A percentile compares a stretch with the other conserved stretches of the same genome.
These are phyloP conservation scores for Alloteropsis semialata DNA, from an alignment of 176 grass and related monocot genomes.

Conservation along the genomic window DNA sequence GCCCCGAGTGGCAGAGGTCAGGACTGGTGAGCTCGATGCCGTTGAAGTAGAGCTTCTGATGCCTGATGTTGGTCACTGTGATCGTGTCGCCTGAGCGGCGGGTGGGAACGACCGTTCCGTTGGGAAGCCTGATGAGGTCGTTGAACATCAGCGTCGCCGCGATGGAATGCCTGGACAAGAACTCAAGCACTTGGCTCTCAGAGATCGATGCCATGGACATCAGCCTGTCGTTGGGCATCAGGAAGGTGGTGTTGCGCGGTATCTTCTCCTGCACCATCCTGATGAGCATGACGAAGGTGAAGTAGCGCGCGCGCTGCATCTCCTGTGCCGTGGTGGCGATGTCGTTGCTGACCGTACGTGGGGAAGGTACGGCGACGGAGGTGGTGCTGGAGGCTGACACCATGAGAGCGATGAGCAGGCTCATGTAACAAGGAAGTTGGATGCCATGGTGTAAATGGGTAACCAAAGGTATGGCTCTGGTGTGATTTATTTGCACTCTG, in stretches of 20 bases:
- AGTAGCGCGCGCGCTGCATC: constrained; percentile 55
- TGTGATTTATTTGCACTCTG: background rate
- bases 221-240: constrained; percentile 51
- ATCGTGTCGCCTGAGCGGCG: constrained; percentile 38
- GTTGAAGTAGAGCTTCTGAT: constrained; percentile 54
- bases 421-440: background rate
- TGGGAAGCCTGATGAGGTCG: constrained; percentile 51
- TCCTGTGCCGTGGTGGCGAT: constrained; percentile 30
- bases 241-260: constrained; percentile 52
- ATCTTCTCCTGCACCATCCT: constrained; percentile 61
- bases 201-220: constrained; percentile 39
- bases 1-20: constrained; percentile 33
- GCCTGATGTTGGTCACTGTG: constrained; percentile 29
- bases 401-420: background rate
- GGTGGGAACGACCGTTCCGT: constrained; percentile 46
- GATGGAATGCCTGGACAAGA: constrained; percentile 52
- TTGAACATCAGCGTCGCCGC: constrained; percentile 26
- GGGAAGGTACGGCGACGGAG: background rate
- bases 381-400: background rate
- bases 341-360: background rate
- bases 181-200: constrained; percentile 42
- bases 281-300: constrained; percentile 60
- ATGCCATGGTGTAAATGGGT: constrained; percentile 9
- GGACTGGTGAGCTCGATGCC: constrained; percentile 38
- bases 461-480: constrained; percentile 24